Percentiles rank a stretch among this genome's conserved stretches.
Evolutionary conservation across 2,329 filamentous ascomycete genomes (phyloP).

Genomic region (Fusarium euwallaceae): DNA sequence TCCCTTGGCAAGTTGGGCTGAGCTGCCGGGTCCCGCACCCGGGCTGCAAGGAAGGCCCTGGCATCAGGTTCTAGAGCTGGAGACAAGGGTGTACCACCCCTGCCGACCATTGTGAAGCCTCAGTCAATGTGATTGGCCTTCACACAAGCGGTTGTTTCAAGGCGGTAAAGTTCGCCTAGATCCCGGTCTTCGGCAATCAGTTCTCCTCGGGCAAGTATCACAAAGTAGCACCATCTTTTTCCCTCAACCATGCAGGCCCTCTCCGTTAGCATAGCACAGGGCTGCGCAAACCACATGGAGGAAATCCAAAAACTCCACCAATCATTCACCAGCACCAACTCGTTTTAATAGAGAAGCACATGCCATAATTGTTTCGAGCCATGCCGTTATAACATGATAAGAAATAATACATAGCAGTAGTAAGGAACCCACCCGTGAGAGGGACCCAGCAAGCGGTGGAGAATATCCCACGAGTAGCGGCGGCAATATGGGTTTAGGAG

Average conservation of each 20-base stretch:
- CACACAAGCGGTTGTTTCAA: not conserved
- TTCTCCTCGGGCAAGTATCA: not conserved
- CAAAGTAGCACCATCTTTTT: not conserved
- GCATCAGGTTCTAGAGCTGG: not conserved
- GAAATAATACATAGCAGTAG: not conserved
- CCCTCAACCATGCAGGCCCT: not conserved
- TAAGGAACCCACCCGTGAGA: not conserved
- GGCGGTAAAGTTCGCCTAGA: not conserved
- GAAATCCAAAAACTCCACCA: not conserved
- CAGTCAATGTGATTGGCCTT: not conserved
- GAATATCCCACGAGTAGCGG: not conserved
- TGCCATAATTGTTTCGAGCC: not conserved
- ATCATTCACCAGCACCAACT: not conserved
- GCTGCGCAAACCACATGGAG: not conserved
- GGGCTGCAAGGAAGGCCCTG: not conserved
- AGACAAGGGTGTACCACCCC: not conserved
- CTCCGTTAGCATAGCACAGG: not conserved
- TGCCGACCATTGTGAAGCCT: slow-evolving; percentile 6
- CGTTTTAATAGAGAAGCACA: not conserved
- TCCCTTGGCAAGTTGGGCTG: not conserved
- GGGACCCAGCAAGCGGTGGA: not conserved
- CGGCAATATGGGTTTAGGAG: not conserved
- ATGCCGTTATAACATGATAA: not conserved
- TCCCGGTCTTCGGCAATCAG: not conserved
- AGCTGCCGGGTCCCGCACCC: not conserved